phyloP scores from a whole-genome alignment of 2,329 filamentous ascomycete genomes.

The Fusarium anguioides region DNA sequence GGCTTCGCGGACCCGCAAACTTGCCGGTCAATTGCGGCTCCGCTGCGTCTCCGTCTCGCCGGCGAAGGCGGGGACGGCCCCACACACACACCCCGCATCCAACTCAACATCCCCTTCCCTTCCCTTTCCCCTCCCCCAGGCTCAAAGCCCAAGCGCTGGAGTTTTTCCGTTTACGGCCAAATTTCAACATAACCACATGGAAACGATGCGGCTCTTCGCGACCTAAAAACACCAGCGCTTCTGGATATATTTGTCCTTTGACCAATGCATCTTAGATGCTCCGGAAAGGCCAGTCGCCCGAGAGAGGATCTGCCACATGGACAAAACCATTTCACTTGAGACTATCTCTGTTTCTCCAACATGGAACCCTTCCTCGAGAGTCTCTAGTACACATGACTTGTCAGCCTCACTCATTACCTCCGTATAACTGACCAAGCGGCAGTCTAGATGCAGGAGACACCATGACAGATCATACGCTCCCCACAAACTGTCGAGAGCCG shows the following conservation, averaged over 20 bases:
- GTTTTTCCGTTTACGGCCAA: neutral
- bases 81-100: slow-evolving; percentile 25
- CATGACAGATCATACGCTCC: slow-evolving; percentile 28
- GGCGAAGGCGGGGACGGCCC: slow-evolving; percentile 37
- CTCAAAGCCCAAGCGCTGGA: slow-evolving; percentile 4
- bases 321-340: neutral
- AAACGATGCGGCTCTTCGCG: slow-evolving; percentile 4
- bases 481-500: slow-evolving; percentile 33
- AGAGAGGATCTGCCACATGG: neutral
- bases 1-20: slow-evolving; percentile 45
- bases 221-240: neutral
- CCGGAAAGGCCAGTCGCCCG: neutral
- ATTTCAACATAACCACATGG: slow-evolving; percentile 3
- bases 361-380: slow-evolving; percentile 11
- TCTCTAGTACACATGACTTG: slow-evolving; percentile 3
- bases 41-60: slow-evolving; percentile 45
- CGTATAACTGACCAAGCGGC: neutral
- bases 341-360: neutral
- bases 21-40: slow-evolving; percentile 43
- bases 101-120: neutral
- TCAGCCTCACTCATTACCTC: slow-evolving; percentile 13
- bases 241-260: neutral
- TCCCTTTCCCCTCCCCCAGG: neutral
- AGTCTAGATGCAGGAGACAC: slow-evolving; percentile 18
- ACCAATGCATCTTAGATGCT: neutral